phyloP scores from a whole-genome alignment of 768 basidiomycete species.

The Pleurotus giganteus region DNA sequence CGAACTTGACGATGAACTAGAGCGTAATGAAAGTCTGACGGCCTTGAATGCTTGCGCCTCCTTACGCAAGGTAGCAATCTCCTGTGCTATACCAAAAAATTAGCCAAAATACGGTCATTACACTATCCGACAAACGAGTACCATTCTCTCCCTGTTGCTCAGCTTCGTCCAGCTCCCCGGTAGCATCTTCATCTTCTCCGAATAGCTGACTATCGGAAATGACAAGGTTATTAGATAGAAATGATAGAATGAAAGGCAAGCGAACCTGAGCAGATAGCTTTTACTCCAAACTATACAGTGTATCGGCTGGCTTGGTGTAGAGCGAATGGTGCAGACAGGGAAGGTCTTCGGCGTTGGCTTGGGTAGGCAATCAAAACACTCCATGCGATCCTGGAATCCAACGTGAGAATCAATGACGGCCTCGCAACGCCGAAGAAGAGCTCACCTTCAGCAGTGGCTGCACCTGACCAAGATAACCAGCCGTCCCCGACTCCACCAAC shows the following conservation, averaged over 20 bases:
- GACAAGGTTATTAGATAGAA: slow-evolving; percentile 2
- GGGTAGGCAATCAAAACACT: slow-evolving; percentile 95
- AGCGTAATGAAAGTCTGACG: slow-evolving; percentile 71
- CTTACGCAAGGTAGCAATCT: slow-evolving; percentile 86
- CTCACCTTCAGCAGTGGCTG: slow-evolving; percentile 86
- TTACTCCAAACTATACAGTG: slow-evolving; percentile 99
- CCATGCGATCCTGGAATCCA: slow-evolving; percentile 66
- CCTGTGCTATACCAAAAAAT: slow-evolving; percentile 57
- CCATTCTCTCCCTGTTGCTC: slow-evolving; percentile 94
- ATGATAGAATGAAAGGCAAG: slow-evolving; percentile 2
- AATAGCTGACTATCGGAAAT: slow-evolving; percentile 72
- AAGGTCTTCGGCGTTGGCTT: slow-evolving; percentile 94
- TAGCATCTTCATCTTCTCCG: slow-evolving; percentile 87
- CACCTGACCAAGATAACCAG: slow-evolving; percentile 95
- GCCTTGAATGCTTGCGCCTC: slow-evolving; percentile 85
- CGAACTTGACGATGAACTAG: slow-evolving; percentile 26
- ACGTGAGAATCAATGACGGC: no score
- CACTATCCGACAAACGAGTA: slow-evolving; percentile 22
- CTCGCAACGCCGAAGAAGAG: slow-evolving; percentile 6
- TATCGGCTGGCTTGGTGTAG: slow-evolving; percentile 94
- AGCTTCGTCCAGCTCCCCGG: slow-evolving; percentile 84
- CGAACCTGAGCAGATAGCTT: slow-evolving; percentile 90
- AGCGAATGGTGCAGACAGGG: slow-evolving; percentile 96
- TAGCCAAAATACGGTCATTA: neutral
- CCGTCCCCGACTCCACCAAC: slow-evolving; percentile 94